These are phyloP conservation scores for Trametes coccinea DNA, from an alignment of 768 basidiomycete species.

Conservation along the genomic window DNA sequence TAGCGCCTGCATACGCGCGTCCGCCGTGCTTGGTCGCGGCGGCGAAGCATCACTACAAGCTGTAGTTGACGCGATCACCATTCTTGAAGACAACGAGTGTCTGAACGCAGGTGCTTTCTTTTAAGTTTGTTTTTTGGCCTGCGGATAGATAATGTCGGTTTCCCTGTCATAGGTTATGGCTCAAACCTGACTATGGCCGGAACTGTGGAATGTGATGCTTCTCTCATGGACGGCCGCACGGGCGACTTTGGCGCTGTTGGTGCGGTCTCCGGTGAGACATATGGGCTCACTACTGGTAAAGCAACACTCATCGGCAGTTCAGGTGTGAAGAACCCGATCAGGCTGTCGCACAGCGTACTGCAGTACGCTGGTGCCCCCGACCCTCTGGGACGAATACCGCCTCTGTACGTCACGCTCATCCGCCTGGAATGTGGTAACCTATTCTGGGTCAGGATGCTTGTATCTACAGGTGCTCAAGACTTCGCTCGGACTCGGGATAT, in stretches of 20 bases:
- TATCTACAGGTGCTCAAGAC: constrained; percentile 37
- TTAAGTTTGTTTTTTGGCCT: neutral
- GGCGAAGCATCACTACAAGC: constrained; percentile 40
- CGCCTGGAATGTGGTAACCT: neutral
- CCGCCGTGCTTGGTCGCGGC: constrained; percentile 28
- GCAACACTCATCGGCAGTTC: neutral
- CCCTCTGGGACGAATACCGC: constrained; percentile 65
- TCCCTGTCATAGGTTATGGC: constrained; percentile 53
- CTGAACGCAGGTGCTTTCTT: constrained; percentile 65
- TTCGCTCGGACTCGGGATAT: constrained; percentile 47
- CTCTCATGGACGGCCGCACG: constrained; percentile 58
- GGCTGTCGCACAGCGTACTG: constrained; percentile 56
- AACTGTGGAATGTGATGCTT: constrained; percentile 79
- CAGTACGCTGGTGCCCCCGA: constrained; percentile 50
- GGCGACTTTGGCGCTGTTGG: constrained; percentile 71
- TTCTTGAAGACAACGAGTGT: constrained; percentile 64
- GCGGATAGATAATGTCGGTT: neutral
- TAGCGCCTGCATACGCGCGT: constrained; percentile 56
- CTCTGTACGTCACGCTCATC: constrained; percentile 49
- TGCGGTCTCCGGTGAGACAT: constrained; percentile 61
- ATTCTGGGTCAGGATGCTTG: neutral
- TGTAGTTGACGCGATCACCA: constrained; percentile 53
- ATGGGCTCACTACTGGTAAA: neutral
- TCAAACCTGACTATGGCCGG: constrained; percentile 79
- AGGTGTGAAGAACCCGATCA: constrained; percentile 75